A percentile compares a stretch with the other conserved stretches of the same genome.
Conservation (phyloP, 345 rosid genomes). For the Salix exigua region DNA sequence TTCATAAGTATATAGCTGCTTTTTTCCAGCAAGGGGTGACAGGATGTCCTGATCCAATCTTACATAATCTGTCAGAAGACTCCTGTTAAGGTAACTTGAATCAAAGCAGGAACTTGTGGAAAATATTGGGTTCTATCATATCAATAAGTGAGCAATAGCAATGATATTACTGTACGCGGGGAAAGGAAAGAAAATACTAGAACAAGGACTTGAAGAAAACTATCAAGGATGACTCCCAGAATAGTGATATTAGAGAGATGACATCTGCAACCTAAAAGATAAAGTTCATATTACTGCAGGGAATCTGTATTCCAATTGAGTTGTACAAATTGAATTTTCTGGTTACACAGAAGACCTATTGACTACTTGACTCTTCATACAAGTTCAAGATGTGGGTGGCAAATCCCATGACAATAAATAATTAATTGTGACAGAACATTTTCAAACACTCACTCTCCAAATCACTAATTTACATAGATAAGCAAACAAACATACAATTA, state of each 20-base stretch:
- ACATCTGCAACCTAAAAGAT: not conserved
- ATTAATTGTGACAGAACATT: not conserved
- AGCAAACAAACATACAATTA: not conserved
- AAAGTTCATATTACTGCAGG: not conserved
- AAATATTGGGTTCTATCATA: not conserved
- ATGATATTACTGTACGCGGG: not conserved
- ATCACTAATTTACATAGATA: not conserved
- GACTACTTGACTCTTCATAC: not conserved
- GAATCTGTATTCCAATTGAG: not conserved
- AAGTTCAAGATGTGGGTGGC: not conserved
- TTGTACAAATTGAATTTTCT: not conserved
- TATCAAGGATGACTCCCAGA: not conserved
- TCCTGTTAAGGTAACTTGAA: slow-evolving; percentile 20
- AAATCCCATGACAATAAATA: not conserved
- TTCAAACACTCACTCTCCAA: not conserved
- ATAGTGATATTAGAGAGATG: too few species aligned
- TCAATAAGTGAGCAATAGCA: not conserved
- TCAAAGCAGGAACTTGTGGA: slow-evolving; percentile 14
- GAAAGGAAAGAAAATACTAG: not conserved
- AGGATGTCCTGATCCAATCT: slow-evolving; percentile 89
- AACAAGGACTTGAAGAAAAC: not conserved
- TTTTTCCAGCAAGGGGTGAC: slow-evolving; percentile 89
- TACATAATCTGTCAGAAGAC: slow-evolving; percentile 50
- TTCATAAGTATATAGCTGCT: slow-evolving; percentile 69
- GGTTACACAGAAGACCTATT: not conserved